phyloP scores from a whole-genome alignment of 805 yeast species.

The Saccharomycopsis oosterbeekiorum region DNA sequence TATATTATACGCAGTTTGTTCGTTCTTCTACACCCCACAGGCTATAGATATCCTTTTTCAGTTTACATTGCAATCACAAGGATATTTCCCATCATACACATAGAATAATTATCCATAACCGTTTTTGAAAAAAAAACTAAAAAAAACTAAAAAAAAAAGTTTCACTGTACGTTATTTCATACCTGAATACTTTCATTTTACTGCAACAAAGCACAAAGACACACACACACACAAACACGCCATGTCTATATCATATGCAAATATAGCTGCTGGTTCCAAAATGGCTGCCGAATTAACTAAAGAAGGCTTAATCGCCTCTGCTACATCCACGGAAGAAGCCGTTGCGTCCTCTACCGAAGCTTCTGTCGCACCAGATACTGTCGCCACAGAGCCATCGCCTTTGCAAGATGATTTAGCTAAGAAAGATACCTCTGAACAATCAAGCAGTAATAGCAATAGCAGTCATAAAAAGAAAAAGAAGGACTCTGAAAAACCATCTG shows the following conservation, averaged over 20 bases:
- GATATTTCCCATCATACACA: too few relatives aligned
- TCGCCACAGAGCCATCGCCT: neutral
- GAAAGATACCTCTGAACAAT: neutral
- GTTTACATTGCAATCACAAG: too few relatives aligned
- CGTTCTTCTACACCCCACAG: too few relatives aligned
- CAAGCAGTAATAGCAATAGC: neutral
- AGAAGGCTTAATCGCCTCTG: neutral
- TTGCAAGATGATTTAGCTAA: neutral
- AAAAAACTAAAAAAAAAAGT: too few relatives aligned
- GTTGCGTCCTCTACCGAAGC: neutral
- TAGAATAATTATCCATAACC: too few relatives aligned
- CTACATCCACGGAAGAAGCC: neutral
- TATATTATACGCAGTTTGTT: too few relatives aligned
- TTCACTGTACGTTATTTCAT: too few relatives aligned
- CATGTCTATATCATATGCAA: slow-evolving; percentile 13
- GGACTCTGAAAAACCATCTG: neutral
- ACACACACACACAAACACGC: neutral
- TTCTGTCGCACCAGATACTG: too few relatives aligned
- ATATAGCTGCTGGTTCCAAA: slow-evolving; percentile 14
- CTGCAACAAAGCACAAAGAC: neutral
- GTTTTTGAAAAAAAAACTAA: too few relatives aligned
- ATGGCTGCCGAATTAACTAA: neutral
- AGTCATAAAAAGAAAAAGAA: neutral
- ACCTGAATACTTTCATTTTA: too few relatives aligned
- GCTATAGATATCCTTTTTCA: too few relatives aligned